Evolutionary conservation across 2,329 filamentous ascomycete species (phyloP), one percentile per base, ranked within the genome.

Genomic region (Massarina eburnea): DNA sequence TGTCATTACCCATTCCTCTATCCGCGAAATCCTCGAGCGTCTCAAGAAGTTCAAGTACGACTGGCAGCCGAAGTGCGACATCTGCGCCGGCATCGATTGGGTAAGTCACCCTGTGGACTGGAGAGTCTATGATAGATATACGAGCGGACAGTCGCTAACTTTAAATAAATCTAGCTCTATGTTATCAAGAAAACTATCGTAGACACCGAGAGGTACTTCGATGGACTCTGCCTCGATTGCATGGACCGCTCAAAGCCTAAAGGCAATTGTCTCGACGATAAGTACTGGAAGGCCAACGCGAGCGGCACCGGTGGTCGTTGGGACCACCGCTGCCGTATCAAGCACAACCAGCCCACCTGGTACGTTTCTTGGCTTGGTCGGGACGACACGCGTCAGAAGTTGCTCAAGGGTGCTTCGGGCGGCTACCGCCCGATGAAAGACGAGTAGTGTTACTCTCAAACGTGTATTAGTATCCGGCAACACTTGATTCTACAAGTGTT

Each of bases 221-320:
- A 64, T 24, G 62, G 62, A 7, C 39, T 66, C 3, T 66, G 62
- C 32, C 36, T 66, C 12, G 60, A 64, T 30, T 66, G 61, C 37
- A 64, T 62, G 56, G 43, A 55, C n/a, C 32, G 34, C 8, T 54
- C 51, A 14, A 46, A 45, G 22, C 41, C 43, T 1, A 46, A 45
- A 46, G 46, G 35, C 18, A 37, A 42, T 24, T 29, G 49, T 24
- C 17, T 32, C 0, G 45, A 60, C 21, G 35, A 39, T 2, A 54
- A 58, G 8, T 58, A 60, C 39, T 63, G 56, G 57, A 17, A 37
- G 7, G 35, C 57, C 30, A 34, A 47, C 39, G 22, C 41, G 7
- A 41, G 29, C 8, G 6, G 10, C 24, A 48, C 46, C 4, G 45
- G 49, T 8, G 39, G 54, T 8, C 43, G 50, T 3, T 68, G 64